Percentiles rank a stretch among this genome's conserved stretches.
These are phyloP conservation scores for Trifolium repens DNA, from an alignment of 306 rosid species.

Conservation along the genomic window DNA sequence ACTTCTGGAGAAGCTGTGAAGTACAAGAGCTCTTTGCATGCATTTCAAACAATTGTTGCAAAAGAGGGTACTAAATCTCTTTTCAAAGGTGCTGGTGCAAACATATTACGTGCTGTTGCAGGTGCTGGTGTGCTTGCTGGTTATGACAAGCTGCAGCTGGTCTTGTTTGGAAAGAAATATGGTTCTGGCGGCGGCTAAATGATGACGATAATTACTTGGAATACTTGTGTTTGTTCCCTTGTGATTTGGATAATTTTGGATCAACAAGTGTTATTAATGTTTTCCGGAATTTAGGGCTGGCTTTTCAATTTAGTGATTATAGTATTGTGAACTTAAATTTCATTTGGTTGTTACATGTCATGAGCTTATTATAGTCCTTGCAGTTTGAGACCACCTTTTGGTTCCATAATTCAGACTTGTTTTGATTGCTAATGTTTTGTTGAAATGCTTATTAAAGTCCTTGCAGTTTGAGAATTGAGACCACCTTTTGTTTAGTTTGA, in stretches of 20 bases:
- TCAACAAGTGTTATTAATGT: constrained; percentile 25
- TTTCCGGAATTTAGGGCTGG: constrained; percentile 40
- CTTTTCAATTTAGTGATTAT: constrained; percentile 37
- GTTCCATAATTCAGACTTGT: constrained; percentile 17
- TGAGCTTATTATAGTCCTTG: constrained; percentile 21
- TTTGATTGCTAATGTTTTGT: background rate
- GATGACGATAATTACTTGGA: constrained; percentile 45
- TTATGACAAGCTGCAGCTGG: constrained; percentile 81
- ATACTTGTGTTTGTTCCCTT: constrained; percentile 37
- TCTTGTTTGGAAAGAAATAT: constrained; percentile 86
- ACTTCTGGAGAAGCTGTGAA: constrained; percentile 97
- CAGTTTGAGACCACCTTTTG: constrained; percentile 22
- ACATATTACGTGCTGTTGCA: constrained; percentile 88
- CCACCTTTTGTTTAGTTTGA: background rate
- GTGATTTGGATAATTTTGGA: constrained; percentile 51
- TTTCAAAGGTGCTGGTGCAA: constrained; percentile 93
- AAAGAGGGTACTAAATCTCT: constrained; percentile 87
- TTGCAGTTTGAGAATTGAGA: too few relatives aligned
- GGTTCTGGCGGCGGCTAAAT: constrained; percentile 89
- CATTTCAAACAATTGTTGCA: constrained; percentile 68
- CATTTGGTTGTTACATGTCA: constrained; percentile 39
- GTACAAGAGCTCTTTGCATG: constrained; percentile 77
- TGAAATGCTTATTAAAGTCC: background rate
- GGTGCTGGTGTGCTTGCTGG: constrained; percentile 98
- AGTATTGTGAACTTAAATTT: constrained; percentile 37